Conservation (phyloP, 1,139 yeast genomes). For the Magnusiomyces starmeri region DNA sequence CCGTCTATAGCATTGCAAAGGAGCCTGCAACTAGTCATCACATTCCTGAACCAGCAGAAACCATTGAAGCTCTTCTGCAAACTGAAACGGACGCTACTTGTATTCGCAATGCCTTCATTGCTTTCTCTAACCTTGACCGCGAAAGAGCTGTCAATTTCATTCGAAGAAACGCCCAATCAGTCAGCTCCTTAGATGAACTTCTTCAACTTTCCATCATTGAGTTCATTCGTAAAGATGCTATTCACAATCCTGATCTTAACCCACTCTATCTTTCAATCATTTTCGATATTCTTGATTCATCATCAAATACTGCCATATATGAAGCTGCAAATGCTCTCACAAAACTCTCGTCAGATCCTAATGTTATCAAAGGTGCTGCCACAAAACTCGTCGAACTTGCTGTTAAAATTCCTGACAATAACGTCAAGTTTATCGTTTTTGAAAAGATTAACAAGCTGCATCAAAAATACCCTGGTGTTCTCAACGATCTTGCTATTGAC, state of each 20-base stretch:
- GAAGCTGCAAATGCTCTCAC: constrained; percentile 90
- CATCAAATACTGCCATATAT: constrained; percentile 72
- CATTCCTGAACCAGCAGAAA: constrained; percentile 90
- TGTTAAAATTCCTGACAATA: constrained; percentile 85
- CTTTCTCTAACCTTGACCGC: constrained; percentile 75
- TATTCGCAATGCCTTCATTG: constrained; percentile 90
- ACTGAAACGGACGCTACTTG: constrained; percentile 91
- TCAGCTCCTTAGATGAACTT: constrained; percentile 72
- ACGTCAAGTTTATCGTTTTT: constrained; percentile 85
- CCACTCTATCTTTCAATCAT: constrained; percentile 67
- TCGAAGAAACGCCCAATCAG: constrained; percentile 56
- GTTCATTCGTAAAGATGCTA: constrained; percentile 79
- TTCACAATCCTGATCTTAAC: constrained; percentile 54
- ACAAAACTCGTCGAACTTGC: constrained; percentile 82
- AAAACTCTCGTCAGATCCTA: constrained; percentile 59
- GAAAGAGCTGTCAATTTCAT: constrained; percentile 78
- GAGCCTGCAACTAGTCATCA: constrained; percentile 64
- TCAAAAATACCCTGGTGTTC: constrained; percentile 67
- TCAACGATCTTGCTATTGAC: constrained; percentile 81
- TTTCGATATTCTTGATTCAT: constrained; percentile 62
- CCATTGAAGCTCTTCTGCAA: constrained; percentile 62
- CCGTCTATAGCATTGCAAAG: constrained; percentile 73
- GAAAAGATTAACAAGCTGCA: constrained; percentile 78
- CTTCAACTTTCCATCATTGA: constrained; percentile 87
- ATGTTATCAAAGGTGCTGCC: constrained; percentile 70